These are phyloP conservation scores for Venturia effusa DNA, from an alignment of 2,329 filamentous ascomycete species.

Conservation along the genomic window DNA sequence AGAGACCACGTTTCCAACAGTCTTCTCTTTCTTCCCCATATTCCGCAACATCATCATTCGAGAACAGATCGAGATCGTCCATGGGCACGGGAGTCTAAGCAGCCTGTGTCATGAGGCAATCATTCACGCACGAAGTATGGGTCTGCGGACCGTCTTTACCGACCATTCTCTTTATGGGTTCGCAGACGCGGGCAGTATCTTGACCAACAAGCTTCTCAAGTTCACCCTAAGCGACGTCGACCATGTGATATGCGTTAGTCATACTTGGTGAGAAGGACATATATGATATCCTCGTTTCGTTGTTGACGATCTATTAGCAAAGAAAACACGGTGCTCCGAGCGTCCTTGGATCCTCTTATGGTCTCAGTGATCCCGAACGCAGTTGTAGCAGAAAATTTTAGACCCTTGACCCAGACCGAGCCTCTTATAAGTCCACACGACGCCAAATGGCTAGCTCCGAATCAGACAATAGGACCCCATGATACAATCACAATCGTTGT, in stretches of 20 bases:
- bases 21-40: slow-evolving; percentile 98
- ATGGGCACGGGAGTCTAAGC: slow-evolving; percentile 91
- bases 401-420: slow-evolving; percentile 44
- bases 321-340: slow-evolving; percentile 91
- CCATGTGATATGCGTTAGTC: slow-evolving; percentile 95
- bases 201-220: slow-evolving; percentile 95
- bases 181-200: slow-evolving; percentile 86
- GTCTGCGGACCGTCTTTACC: slow-evolving; percentile 87
- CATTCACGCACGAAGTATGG: slow-evolving; percentile 91
- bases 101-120: slow-evolving; percentile 92
- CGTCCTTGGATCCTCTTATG: slow-evolving; percentile 89
- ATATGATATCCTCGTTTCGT: slow-evolving; percentile 1
- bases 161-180: slow-evolving; percentile 97
- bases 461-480: slow-evolving; percentile 61
- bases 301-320: slow-evolving; percentile 49
- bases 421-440: neutral
- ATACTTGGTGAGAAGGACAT: slow-evolving; percentile 66
- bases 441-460: slow-evolving; percentile 13
- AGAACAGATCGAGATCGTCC: slow-evolving; percentile 92
- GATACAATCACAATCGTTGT: slow-evolving; percentile 94
- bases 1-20: slow-evolving; percentile 84
- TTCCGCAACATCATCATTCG: slow-evolving; percentile 92
- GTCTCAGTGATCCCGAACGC: slow-evolving; percentile 97
- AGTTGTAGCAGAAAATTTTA: slow-evolving; percentile 92
- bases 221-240: slow-evolving; percentile 95